Percentiles rank a stretch among this genome's conserved stretches.
Evolutionary conservation across 345 rosid species (phyloP).

Genomic region (Melaleuca quinquenervia): DNA sequence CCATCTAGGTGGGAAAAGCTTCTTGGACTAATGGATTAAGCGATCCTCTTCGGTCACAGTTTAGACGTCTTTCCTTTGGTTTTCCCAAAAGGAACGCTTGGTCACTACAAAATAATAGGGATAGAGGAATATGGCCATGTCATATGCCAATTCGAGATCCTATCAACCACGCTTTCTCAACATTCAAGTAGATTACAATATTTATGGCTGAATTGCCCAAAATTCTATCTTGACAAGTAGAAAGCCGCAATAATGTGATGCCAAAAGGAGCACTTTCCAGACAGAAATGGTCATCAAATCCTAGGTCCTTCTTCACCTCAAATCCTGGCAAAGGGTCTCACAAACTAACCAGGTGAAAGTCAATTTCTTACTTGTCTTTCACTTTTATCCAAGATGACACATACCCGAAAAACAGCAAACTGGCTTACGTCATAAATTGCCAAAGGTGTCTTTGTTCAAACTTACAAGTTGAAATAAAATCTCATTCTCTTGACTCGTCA

Average conservation of each 20-base stretch:
- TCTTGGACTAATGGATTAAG: neutral
- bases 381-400: neutral
- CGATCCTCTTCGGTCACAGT: neutral
- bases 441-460: neutral
- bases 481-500: neutral
- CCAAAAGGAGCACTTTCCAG: neutral
- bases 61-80: neutral
- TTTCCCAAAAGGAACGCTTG: neutral
- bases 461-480: neutral
- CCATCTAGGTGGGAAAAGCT: neutral
- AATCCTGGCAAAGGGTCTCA: neutral
- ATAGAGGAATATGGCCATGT: neutral
- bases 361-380: neutral
- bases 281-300: neutral
- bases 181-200: neutral
- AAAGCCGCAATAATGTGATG: neutral
- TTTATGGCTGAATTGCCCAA: neutral
- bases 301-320: neutral
- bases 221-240: neutral
- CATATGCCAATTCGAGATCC: neutral
- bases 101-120: neutral
- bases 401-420: neutral
- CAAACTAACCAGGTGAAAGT: neutral
- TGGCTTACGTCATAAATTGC: neutral
- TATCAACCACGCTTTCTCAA: neutral